phyloP scores from a whole-genome alignment of 2,329 filamentous ascomycete species.

The Aspergillus sp. region DNA sequence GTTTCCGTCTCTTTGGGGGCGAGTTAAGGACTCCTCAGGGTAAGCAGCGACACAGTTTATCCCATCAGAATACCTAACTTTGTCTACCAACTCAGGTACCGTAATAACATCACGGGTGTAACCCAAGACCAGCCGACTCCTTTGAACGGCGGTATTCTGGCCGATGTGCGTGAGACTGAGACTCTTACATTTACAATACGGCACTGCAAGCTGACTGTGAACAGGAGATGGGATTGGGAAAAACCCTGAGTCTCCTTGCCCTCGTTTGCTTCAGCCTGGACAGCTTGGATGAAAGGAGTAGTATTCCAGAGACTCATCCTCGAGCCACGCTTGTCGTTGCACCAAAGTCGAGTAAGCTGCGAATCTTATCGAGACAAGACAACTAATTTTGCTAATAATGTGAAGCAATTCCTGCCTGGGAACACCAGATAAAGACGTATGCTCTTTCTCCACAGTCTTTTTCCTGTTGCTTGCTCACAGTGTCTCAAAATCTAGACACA shows the following conservation, averaged over 20 bases:
- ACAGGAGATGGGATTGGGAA: conserved; percentile 11
- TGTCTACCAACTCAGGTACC: conserved; percentile 2
- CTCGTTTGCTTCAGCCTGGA: conserved; percentile 1
- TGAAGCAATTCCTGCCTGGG: conserved; percentile 6
- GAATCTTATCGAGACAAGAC: background rate
- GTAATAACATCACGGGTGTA: conserved; percentile 3
- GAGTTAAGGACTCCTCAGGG: background rate
- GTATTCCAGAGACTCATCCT: background rate
- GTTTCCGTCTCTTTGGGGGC: conserved; percentile 5
- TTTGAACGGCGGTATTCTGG: background rate
- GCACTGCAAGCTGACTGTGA: background rate
- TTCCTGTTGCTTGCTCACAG: background rate
- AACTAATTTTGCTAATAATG: background rate
- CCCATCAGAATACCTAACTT: background rate
- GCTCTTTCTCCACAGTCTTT: background rate
- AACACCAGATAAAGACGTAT: conserved; percentile 1
- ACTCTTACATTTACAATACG: background rate
- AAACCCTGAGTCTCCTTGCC: conserved; percentile 1
- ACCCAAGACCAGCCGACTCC: background rate
- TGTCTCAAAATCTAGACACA: conserved; percentile 1
- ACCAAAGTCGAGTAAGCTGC: conserved; percentile 6
- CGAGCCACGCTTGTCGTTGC: conserved; percentile 2
- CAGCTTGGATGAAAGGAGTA: background rate
- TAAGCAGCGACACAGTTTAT: background rate
- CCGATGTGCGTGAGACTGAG: conserved; percentile 1